Conservation (phyloP, 2,329 filamentous ascomycete genomes). For the Fusarium chuoi region DNA sequence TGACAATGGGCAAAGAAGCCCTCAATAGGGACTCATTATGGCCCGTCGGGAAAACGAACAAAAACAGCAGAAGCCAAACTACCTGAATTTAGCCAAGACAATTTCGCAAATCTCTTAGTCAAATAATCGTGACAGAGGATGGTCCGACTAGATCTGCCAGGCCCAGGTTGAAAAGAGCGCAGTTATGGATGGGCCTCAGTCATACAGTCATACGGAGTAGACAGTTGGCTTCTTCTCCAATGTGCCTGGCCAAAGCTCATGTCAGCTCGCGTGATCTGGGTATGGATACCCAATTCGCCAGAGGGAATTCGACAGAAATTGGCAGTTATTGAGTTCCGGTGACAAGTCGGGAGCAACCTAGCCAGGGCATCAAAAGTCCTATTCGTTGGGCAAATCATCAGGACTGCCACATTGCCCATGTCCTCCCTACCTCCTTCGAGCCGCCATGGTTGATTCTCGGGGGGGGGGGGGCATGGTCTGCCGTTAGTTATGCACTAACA, state of each 20-base stretch:
- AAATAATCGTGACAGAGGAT: conserved; percentile 16
- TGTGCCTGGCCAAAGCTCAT: conserved; percentile 9
- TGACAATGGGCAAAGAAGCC: neutral
- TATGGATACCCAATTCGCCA: neutral
- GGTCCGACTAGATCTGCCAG: conserved; percentile 12
- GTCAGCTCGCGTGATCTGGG: conserved; percentile 5
- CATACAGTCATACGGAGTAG: neutral
- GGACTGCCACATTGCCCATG: neutral
- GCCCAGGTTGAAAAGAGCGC: conserved; percentile 8
- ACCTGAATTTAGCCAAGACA: conserved; percentile 25
- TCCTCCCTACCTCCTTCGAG: neutral
- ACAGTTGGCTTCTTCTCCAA: neutral
- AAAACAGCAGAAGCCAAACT: conserved; percentile 27
- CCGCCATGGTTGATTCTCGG: neutral
- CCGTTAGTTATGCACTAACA: neutral
- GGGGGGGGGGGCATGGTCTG: neutral
- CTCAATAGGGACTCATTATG: neutral
- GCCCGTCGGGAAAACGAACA: neutral
- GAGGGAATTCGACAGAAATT: neutral
- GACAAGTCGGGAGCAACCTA: neutral
- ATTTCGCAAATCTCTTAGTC: conserved; percentile 5
- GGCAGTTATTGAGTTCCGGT: conserved; percentile 4
- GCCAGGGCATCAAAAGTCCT: neutral
- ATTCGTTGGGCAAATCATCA: neutral
- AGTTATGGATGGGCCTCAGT: conserved; percentile 11